Evolutionary conservation across 495 filamentous ascomycete species (phyloP).

Genomic region (Xylaria venustula): DNA sequence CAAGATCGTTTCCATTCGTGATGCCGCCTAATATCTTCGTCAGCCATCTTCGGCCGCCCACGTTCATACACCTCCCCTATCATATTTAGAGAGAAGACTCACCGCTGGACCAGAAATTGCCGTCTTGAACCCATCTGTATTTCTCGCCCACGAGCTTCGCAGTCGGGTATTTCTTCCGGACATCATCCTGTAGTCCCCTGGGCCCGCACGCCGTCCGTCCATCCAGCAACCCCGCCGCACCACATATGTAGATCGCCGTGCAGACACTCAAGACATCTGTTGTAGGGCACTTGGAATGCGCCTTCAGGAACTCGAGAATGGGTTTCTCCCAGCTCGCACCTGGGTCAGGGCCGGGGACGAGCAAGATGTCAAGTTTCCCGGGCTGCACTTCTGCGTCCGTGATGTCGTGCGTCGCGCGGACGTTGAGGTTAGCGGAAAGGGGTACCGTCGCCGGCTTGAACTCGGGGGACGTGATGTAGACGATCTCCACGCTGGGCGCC

Average conservation of each 20-base stretch:
- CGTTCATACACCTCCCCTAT: no score
- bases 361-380: conserved; percentile 51
- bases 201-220: conserved; percentile 52
- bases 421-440: conserved; percentile 33
- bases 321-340: not conserved
- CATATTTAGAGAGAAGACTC: conserved; percentile 19
- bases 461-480: conserved; percentile 40
- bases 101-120: conserved; percentile 61
- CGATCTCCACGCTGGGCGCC: conserved; percentile 41
- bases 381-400: conserved; percentile 41
- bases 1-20: conserved; percentile 63
- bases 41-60: not conserved
- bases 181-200: conserved; percentile 40
- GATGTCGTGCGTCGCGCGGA: conserved; percentile 41
- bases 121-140: conserved; percentile 51
- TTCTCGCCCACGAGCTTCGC: conserved; percentile 46
- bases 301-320: conserved; percentile 31
- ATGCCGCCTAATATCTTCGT: conserved; percentile 50
- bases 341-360: conserved; percentile 56
- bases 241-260: conserved; percentile 50
- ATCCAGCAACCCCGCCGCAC: conserved; percentile 49
- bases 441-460: conserved; percentile 20
- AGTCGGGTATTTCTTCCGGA: conserved; percentile 43
- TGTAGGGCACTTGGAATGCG: conserved; percentile 31
- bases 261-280: conserved; percentile 57